These are phyloP conservation scores for Candida arabinofermentans DNA, from an alignment of 805 yeast genomes.

Conservation along the genomic window DNA sequence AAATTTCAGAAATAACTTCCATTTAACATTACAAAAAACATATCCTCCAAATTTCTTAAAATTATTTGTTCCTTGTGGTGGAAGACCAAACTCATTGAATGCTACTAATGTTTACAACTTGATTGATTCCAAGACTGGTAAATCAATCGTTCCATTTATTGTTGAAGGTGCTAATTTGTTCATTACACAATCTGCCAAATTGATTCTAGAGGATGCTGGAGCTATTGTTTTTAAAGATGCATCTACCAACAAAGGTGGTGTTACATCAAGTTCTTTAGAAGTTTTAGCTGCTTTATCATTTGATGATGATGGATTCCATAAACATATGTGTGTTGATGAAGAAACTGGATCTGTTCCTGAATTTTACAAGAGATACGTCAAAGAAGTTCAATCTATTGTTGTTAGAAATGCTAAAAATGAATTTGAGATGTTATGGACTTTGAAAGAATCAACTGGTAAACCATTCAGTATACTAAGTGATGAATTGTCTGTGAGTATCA, in stretches of 20 bases:
- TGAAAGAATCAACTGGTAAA: slow-evolving; percentile 59
- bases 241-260: slow-evolving; percentile 97
- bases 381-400: slow-evolving; percentile 73
- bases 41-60: slow-evolving; percentile 59
- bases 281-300: slow-evolving; percentile 92
- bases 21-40: slow-evolving; percentile 62
- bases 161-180: slow-evolving; percentile 98
- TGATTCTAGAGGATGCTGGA: slow-evolving; percentile 82
- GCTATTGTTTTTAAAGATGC: slow-evolving; percentile 90
- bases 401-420: slow-evolving; percentile 77
- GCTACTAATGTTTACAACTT: slow-evolving; percentile 71
- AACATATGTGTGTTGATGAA: slow-evolving; percentile 73
- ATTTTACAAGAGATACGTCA: slow-evolving; percentile 80
- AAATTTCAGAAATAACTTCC: slow-evolving; percentile 87
- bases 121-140: slow-evolving; percentile 72
- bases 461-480: slow-evolving; percentile 74
- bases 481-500: slow-evolving; percentile 75
- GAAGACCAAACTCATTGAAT: slow-evolving; percentile 95
- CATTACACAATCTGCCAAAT: slow-evolving; percentile 90
- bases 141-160: slow-evolving; percentile 74
- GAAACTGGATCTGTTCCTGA: slow-evolving; percentile 51
- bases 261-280: slow-evolving; percentile 92
- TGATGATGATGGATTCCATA: slow-evolving; percentile 76
- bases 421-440: slow-evolving; percentile 82
- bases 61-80: slow-evolving; percentile 97